A percentile compares a stretch with the other conserved stretches of the same genome.
Conservation (phyloP, 2,329 filamentous ascomycete genomes). For the Pochonia chlamydosporia region DNA sequence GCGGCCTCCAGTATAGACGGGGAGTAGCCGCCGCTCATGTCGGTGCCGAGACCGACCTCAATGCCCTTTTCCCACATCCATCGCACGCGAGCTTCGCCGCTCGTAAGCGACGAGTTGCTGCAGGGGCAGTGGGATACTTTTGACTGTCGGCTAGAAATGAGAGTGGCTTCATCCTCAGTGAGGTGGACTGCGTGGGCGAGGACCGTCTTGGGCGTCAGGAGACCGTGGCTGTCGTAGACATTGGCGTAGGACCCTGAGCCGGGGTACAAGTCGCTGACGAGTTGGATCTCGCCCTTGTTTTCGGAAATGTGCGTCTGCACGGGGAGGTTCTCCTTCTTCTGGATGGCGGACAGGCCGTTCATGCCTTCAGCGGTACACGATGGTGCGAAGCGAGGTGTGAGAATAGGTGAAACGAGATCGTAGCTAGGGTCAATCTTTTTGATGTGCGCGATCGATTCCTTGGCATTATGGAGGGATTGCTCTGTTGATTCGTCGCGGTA, state of each 20-base stretch:
- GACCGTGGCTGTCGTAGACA: slow-evolving; percentile 69
- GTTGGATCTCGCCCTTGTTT: slow-evolving; percentile 65
- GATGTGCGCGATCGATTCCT: slow-evolving; percentile 60
- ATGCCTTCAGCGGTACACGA: slow-evolving; percentile 58
- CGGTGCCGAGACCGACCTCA: slow-evolving; percentile 80
- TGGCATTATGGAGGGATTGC: slow-evolving; percentile 49
- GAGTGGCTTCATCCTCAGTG: slow-evolving; percentile 54
- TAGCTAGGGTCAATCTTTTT: slow-evolving; percentile 57
- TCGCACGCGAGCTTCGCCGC: slow-evolving; percentile 71
- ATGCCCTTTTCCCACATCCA: slow-evolving; percentile 69
- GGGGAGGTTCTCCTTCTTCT: slow-evolving; percentile 55
- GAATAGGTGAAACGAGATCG: slow-evolving; percentile 66
- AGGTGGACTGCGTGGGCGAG: slow-evolving; percentile 84
- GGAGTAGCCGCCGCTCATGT: slow-evolving; percentile 84
- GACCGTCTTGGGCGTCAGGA: slow-evolving; percentile 69
- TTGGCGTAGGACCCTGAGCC: slow-evolving; percentile 58
- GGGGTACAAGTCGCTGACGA: slow-evolving; percentile 69
- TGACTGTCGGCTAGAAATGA: slow-evolving; percentile 55
- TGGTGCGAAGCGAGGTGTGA: slow-evolving; percentile 69
- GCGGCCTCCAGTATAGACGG: slow-evolving; percentile 78
- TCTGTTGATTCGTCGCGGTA: slow-evolving; percentile 70
- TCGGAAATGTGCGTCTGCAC: slow-evolving; percentile 90
- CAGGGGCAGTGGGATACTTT: slow-evolving; percentile 84
- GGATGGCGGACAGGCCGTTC: slow-evolving; percentile 56
- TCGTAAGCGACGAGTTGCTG: slow-evolving; percentile 77